Evolutionary conservation across 805 yeast species (phyloP).

Genomic region (Zygoascus bituminiphila): DNA sequence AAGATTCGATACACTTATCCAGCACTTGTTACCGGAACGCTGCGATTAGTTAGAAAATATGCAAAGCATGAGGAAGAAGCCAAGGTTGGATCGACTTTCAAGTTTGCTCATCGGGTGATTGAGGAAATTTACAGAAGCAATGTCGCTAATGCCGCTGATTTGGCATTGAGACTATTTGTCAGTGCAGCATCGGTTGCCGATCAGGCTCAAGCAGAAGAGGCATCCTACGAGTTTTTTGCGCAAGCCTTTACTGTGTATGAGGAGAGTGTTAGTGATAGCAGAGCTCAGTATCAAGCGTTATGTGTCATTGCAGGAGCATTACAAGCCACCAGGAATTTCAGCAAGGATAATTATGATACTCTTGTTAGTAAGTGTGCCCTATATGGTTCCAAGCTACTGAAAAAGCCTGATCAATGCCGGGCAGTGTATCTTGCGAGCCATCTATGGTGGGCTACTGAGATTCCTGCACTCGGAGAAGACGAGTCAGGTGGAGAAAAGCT

Average conservation of each 20-base stretch:
- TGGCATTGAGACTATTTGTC: conserved; percentile 40
- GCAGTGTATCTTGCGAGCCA: conserved; percentile 84
- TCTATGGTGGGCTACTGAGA: conserved; percentile 86
- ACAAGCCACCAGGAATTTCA: conserved; percentile 44
- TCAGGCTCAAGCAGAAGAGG: conserved; percentile 59
- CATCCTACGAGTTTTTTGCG: conserved; percentile 79
- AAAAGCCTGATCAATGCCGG: conserved; percentile 92
- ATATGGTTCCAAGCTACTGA: conserved; percentile 79
- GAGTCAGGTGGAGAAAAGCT: conserved; percentile 33
- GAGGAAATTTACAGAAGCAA: conserved; percentile 45
- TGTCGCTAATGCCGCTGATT: conserved; percentile 29
- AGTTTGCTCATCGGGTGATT: conserved; percentile 59
- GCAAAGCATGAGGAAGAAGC: conserved; percentile 12
- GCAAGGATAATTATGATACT: conserved; percentile 65
- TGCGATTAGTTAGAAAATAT: conserved; percentile 50
- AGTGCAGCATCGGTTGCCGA: conserved; percentile 73
- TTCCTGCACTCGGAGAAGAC: conserved; percentile 37
- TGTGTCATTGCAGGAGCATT: conserved; percentile 42
- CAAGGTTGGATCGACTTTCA: conserved; percentile 45
- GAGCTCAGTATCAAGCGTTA: conserved; percentile 46
- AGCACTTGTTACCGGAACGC: conserved; percentile 54
- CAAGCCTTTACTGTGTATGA: conserved; percentile 85
- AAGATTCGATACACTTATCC: conserved; percentile 66
- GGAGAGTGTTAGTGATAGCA: conserved; percentile 46
- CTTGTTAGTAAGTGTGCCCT: conserved; percentile 78